Conservation (phyloP, 768 basidiomycete species). For the Mycena albidolilacea region DNA sequence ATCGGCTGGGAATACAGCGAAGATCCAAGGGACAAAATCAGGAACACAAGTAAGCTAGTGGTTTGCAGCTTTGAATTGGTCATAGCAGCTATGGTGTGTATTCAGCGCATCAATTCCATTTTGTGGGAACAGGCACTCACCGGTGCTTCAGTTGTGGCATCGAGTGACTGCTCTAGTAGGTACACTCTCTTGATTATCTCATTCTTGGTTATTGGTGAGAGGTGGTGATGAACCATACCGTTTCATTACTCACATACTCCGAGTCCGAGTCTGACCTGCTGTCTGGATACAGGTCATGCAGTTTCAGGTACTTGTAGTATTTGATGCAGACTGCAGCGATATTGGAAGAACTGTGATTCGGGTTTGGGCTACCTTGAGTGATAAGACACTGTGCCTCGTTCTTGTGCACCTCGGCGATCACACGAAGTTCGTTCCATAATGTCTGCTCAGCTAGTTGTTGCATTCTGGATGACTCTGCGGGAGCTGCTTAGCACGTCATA, state of each 20-base stretch:
- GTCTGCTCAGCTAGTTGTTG: neutral
- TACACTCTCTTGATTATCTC: neutral
- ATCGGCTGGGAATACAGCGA: too few species aligned
- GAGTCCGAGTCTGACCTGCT: neutral
- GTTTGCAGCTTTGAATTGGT: too few species aligned
- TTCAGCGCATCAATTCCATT: too few species aligned
- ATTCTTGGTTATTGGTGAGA: neutral
- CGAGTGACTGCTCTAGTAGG: neutral
- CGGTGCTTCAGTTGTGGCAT: neutral
- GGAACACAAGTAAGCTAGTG: too few species aligned
- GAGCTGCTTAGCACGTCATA: neutral
- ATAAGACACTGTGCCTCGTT: conserved; percentile 9
- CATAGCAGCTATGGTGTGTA: too few species aligned
- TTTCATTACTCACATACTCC: conserved; percentile 18
- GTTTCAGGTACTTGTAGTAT: conserved; percentile 11
- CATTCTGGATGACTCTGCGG: neutral
- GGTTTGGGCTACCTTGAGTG: neutral
- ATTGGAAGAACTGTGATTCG: neutral
- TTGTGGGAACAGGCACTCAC: too few species aligned
- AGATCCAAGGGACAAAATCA: too few species aligned
- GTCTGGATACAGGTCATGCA: neutral
- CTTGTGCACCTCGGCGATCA: conserved; percentile 25
- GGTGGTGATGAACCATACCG: neutral
- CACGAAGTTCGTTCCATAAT: conserved; percentile 1
- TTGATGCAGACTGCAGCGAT: conserved; percentile 10